Evolutionary conservation across 345 rosid species (phyloP).

Genomic region (thale cress (Arabidopsis thaliana)): DNA sequence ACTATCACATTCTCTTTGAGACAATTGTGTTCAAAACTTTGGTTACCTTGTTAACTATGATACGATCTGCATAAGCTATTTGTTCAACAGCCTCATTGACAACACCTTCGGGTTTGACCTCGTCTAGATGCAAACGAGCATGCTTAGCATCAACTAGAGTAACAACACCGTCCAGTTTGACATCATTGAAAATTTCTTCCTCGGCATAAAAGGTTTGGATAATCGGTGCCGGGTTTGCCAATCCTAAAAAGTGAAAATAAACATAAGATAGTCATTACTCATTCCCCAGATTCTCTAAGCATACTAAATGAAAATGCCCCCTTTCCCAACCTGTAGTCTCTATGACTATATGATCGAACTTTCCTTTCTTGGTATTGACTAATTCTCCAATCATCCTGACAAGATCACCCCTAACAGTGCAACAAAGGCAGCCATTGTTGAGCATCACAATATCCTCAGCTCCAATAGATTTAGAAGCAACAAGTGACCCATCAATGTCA

Average conservation of each 20-base stretch:
- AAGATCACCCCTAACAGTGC: slow-evolving; percentile 98
- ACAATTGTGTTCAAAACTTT: neutral
- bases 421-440: slow-evolving; percentile 96
- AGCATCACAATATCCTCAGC: slow-evolving; percentile 93
- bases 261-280: neutral
- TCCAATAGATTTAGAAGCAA: slow-evolving; percentile 86
- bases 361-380: slow-evolving; percentile 81
- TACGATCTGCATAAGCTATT: slow-evolving; percentile 95
- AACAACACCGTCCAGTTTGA: slow-evolving; percentile 92
- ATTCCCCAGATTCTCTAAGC: neutral
- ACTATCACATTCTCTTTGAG: neutral
- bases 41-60: slow-evolving; percentile 85
- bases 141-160: slow-evolving; percentile 98
- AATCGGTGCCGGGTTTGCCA: slow-evolving; percentile 98
- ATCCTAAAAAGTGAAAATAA: slow-evolving; percentile 52
- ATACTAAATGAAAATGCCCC: too few species aligned
- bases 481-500: slow-evolving; percentile 94
- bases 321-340: slow-evolving; percentile 78
- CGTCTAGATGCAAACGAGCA: slow-evolving; percentile 79
- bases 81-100: slow-evolving; percentile 98
- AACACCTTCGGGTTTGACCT: slow-evolving; percentile 86
- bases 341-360: slow-evolving; percentile 87
- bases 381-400: slow-evolving; percentile 91
- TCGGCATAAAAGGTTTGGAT: slow-evolving; percentile 98
- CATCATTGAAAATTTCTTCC: slow-evolving; percentile 79